phyloP scores from a whole-genome alignment of 192 early-diverging fungal species.

The Dispira simplex region DNA sequence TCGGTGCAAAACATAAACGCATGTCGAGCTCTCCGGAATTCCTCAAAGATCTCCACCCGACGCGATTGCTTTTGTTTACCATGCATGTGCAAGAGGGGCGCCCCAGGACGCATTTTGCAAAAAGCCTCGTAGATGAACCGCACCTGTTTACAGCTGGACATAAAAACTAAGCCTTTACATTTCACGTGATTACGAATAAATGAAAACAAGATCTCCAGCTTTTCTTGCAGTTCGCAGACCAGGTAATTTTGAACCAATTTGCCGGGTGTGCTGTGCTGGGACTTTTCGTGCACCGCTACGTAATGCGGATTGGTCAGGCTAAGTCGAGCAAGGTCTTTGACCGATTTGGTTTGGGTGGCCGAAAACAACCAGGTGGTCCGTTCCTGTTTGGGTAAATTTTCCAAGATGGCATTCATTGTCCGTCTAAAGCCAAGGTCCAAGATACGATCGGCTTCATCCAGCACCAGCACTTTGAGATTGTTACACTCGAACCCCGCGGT shows the following conservation, averaged over 20 bases:
- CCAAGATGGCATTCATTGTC: slow-evolving; percentile 67
- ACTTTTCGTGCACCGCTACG: slow-evolving; percentile 82
- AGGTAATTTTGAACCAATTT: slow-evolving; percentile 77
- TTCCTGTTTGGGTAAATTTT: slow-evolving; percentile 63
- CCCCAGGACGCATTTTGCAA: slow-evolving; percentile 86
- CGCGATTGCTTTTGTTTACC: slow-evolving; percentile 96
- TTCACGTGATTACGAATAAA: slow-evolving; percentile 90
- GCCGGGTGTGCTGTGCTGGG: slow-evolving; percentile 65
- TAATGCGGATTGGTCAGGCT: slow-evolving; percentile 85
- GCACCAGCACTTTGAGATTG: slow-evolving; percentile 53
- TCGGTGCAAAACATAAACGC: slow-evolving; percentile 87
- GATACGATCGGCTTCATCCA: slow-evolving; percentile 78
- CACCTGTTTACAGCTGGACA: slow-evolving; percentile 94
- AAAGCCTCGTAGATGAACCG: slow-evolving; percentile 92
- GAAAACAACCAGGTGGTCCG: slow-evolving; percentile 93
- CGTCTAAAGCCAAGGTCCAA: slow-evolving; percentile 79
- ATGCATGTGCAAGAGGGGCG: slow-evolving; percentile 80
- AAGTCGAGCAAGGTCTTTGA: slow-evolving; percentile 84
- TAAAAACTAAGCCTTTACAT: slow-evolving; percentile 79
- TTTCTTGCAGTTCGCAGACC: slow-evolving; percentile 65
- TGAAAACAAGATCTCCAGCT: slow-evolving; percentile 91
- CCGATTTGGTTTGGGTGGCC: slow-evolving; percentile 93
- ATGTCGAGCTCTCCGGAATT: slow-evolving; percentile 61
- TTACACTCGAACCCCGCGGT: slow-evolving; percentile 82
- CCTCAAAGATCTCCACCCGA: slow-evolving; percentile 85